These are phyloP conservation scores for Diplotaxis tenuifolia DNA, from an alignment of 345 rosid species.

Conservation along the genomic window DNA sequence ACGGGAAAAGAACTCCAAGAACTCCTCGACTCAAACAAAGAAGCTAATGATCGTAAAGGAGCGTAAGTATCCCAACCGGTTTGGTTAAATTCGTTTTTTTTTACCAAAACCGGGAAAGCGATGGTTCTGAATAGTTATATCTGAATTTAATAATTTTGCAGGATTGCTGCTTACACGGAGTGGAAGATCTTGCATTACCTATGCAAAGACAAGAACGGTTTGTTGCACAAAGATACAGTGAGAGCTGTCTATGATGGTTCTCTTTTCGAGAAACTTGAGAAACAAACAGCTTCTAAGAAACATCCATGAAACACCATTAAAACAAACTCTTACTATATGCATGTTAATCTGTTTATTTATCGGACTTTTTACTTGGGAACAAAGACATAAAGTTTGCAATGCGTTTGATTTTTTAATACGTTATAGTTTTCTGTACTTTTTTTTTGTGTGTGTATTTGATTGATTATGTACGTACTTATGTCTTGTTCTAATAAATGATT, in stretches of 20 bases:
- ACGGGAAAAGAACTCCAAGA: conserved; percentile 47
- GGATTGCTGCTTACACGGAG: conserved; percentile 64
- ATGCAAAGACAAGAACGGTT: conserved; percentile 70
- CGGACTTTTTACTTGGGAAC: neutral
- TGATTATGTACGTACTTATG: neutral
- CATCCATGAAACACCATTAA: neutral
- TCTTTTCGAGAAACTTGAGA: conserved; percentile 62
- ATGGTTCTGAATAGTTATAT: neutral
- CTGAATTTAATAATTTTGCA: conserved; percentile 16
- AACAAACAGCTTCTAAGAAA: conserved; percentile 54
- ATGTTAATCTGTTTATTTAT: neutral
- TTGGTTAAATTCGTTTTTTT: conserved; percentile 2
- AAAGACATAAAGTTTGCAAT: conserved; percentile 14
- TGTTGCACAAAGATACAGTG: conserved; percentile 61
- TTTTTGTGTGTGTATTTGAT: neutral
- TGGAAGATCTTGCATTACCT: conserved; percentile 59
- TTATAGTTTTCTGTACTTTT: neutral
- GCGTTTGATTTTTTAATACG: neutral
- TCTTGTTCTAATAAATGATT: neutral
- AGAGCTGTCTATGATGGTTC: conserved; percentile 77
- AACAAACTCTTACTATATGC: neutral
- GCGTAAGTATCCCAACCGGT: conserved; percentile 40
- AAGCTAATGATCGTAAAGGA: conserved; percentile 56
- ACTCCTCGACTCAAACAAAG: conserved; percentile 55
- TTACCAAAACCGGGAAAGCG: neutral